Base-by-base conservation (phyloP, 768 basidiomycete species). In the Cystofilobasidium macerans region DNA sequence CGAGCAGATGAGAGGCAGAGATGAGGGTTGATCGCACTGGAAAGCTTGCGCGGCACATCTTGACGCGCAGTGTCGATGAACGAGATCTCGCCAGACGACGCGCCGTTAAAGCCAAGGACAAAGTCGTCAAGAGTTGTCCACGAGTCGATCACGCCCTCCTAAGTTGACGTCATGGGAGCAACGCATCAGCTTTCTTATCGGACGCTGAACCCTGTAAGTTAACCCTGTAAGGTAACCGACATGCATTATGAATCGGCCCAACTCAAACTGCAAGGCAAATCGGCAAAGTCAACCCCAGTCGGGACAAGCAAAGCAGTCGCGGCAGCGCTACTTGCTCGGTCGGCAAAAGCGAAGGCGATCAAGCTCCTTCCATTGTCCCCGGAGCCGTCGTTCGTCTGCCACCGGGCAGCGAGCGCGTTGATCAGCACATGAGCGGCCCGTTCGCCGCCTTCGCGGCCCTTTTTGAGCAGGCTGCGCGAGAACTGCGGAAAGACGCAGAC, bases 81-180 rank as follows among this genome's bases (percentile, higher is more conserved):
- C 8, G 26, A 26, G 30, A 28, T 1, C 13, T 13, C 28, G 2
- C 51, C 51, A 5, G 8, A 20, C 28, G 28, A 11, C 2, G 18
- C 16, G 5, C 28, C 51, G 51, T 54, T 54, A 30, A 54, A 54
- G 51, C 51, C 51, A 30, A 54, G 51, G 18, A 54, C 51, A 32
- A 54, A 54, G 26, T 54, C 51, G 28, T 54, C 51, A 16, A 54
- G 51, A 12, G 51, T 54, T 30, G 51, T 54, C 51, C 51, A 54
- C 13, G 51, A 28, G 28, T 32, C 30, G 51, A 54, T 6, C 18
- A 54, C 51, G 51, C 30, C 30, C 51, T 54, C 51, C 51, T 54
- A 13, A 20, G 13, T 9, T 12, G 20, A 26, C 24, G 20, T n/a
- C n/a, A n/a, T n/a, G n/a, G n/a, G n/a, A n/a, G n/a, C n/a, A n/a